Conservation (phyloP, 441 rosid species). For the Arabidopsis hybrid region DNA sequence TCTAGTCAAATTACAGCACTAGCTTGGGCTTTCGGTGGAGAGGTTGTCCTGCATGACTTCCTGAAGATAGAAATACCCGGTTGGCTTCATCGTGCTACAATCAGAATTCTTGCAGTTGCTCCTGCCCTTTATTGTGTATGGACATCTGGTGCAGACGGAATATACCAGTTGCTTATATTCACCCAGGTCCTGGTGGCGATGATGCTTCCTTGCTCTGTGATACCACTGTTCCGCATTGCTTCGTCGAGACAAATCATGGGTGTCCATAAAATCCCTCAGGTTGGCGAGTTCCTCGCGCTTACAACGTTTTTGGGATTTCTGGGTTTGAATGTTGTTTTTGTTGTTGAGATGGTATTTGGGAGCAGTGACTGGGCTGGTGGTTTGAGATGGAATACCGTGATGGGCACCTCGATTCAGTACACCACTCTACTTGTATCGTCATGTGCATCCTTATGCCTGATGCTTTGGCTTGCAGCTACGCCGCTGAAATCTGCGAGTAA, state of each 20-base stretch:
- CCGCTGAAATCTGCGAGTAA: conserved; percentile 85
- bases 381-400: conserved; percentile 77
- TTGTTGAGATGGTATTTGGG: conserved; percentile 91
- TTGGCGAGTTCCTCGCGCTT: conserved; percentile 72
- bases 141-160: conserved; percentile 93
- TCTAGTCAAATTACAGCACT: conserved; percentile 79
- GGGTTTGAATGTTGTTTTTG: conserved; percentile 78
- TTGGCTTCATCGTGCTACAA: conserved; percentile 91
- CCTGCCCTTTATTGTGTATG: conserved; percentile 88
- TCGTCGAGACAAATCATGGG: conserved; percentile 93
- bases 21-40: conserved; percentile 85
- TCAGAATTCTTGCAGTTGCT: conserved; percentile 80
- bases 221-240: conserved; percentile 91
- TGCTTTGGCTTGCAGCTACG: conserved; percentile 91
- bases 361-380: conserved; percentile 89
- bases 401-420: conserved; percentile 62
- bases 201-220: conserved; percentile 88
- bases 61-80: conserved; percentile 80
- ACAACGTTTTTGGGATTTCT: conserved; percentile 76
- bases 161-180: conserved; percentile 85
- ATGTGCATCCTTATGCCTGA: conserved; percentile 76
- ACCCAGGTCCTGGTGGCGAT: conserved; percentile 87
- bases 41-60: conserved; percentile 73
- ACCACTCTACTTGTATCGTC: conserved; percentile 67
- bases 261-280: conserved; percentile 73